These are phyloP conservation scores for Pleurotus giganteus DNA, from an alignment of 768 basidiomycete species.

Conservation along the genomic window DNA sequence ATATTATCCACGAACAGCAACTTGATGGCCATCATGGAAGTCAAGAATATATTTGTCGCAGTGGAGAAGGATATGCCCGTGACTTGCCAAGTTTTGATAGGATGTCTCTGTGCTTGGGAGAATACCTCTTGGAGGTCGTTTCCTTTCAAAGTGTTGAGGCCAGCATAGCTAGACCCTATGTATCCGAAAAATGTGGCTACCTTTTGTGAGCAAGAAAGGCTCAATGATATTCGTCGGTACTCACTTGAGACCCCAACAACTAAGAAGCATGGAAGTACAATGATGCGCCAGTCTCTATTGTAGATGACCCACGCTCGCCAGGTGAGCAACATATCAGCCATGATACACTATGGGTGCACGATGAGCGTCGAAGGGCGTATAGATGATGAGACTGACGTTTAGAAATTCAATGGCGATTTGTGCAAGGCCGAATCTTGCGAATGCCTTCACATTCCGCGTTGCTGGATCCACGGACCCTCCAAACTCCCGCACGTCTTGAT, in stretches of 20 bases:
- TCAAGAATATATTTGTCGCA: slow-evolving; percentile 1
- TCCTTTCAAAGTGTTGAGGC: background rate
- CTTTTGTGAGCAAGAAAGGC: background rate
- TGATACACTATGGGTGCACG: background rate
- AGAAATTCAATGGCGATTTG: slow-evolving; percentile 8
- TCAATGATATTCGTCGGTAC: background rate
- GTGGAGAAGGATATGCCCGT: slow-evolving; percentile 7
- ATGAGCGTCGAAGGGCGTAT: background rate
- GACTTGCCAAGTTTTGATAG: slow-evolving; percentile 7
- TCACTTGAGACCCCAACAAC: background rate
- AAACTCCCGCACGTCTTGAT: slow-evolving; percentile 4
- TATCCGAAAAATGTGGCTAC: background rate
- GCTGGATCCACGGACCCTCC: background rate
- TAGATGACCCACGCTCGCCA: slow-evolving; percentile 9
- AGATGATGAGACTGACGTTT: background rate
- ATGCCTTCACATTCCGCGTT: slow-evolving; percentile 5
- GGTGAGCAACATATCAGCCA: background rate
- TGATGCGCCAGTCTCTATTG: slow-evolving; percentile 2
- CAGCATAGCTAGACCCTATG: slow-evolving; percentile 5
- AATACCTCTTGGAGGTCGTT: slow-evolving; percentile 7
- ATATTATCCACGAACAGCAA: background rate
- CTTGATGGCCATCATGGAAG: slow-evolving; percentile 9
- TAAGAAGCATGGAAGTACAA: background rate
- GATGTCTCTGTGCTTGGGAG: slow-evolving; percentile 2
- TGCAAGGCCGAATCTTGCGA: slow-evolving; percentile 5